Conservation (phyloP, 345 rosid species). For the Populus simonii region DNA sequence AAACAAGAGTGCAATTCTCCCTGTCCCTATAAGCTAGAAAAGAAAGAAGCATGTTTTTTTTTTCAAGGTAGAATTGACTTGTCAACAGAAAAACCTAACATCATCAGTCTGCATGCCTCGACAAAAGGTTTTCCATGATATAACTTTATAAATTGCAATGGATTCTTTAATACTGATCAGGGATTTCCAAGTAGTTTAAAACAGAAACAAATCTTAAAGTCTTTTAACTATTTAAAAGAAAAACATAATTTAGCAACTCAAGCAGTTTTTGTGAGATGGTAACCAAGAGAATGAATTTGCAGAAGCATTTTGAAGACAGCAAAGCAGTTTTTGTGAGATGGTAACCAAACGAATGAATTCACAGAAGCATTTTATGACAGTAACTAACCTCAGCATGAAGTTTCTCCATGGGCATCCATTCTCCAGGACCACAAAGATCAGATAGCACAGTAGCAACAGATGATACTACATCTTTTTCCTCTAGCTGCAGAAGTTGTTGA, state of each 20-base stretch:
- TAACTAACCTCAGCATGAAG: slow-evolving; percentile 78
- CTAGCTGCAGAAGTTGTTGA: slow-evolving; percentile 82
- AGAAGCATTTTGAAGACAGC: background rate
- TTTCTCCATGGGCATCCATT: slow-evolving; percentile 99
- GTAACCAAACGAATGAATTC: background rate
- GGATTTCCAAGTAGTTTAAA: background rate
- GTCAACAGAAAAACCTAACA: background rate
- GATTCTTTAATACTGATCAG: background rate
- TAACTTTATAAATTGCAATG: background rate
- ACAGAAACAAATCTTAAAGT: too few species aligned
- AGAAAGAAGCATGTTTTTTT: background rate
- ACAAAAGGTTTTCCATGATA: background rate
- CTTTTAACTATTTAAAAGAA: background rate
- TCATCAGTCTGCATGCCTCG: background rate
- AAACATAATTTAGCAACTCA: background rate
- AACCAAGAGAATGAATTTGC: background rate
- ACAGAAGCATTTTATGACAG: background rate
- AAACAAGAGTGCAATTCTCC: background rate
- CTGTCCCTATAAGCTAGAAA: too few species aligned
- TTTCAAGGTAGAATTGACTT: background rate
- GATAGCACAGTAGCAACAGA: slow-evolving; percentile 97
- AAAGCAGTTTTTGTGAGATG: background rate
- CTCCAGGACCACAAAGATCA: slow-evolving; percentile 97
- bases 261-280: background rate
- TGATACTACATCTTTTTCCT: slow-evolving; percentile 97